These are phyloP conservation scores for Fragilaria crotonensis DNA, from an alignment of 108 stramenopile genomes.

Conservation along the genomic window DNA sequence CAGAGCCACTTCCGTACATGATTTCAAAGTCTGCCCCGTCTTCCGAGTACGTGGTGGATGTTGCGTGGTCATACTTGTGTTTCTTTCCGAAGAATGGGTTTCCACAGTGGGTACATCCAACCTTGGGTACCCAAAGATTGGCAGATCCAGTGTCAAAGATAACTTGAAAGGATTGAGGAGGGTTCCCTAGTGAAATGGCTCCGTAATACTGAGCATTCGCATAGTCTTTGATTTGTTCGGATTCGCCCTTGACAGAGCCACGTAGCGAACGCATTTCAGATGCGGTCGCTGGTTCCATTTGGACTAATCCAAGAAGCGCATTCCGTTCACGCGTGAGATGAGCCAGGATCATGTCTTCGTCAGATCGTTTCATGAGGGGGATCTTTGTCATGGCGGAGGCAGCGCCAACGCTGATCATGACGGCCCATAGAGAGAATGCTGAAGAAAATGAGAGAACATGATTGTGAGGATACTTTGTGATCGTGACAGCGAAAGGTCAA, in stretches of 20 bases:
- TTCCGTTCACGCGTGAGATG: conserved; percentile 66
- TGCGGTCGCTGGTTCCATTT: not conserved
- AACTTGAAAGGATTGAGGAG: conserved; percentile 84
- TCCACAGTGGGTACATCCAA: conserved; percentile 63
- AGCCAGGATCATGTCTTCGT: conserved; percentile 56
- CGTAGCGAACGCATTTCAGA: conserved; percentile 14
- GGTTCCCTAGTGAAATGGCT: conserved; percentile 63
- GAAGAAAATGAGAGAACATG: too few relatives aligned
- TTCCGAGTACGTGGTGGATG: conserved; percentile 41
- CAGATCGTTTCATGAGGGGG: conserved; percentile 39
- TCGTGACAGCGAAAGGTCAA: too few relatives aligned
- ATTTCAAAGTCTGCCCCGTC: conserved; percentile 81
- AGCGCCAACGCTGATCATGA: not conserved
- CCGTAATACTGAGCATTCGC: conserved; percentile 85
- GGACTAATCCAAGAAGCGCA: conserved; percentile 18
- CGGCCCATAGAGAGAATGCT: too few relatives aligned
- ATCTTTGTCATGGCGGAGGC: not conserved
- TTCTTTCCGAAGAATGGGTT: conserved; percentile 50
- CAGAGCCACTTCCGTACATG: conserved; percentile 83
- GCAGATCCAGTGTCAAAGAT: conserved; percentile 96
- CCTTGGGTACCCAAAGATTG: conserved; percentile 97
- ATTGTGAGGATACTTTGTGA: too few relatives aligned
- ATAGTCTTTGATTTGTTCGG: conserved; percentile 77
- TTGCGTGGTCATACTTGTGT: conserved; percentile 52
- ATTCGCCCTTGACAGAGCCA: conserved; percentile 30